These are phyloP conservation scores for Incumbomyces lentus DNA, from an alignment of 2,329 filamentous ascomycete species.

Conservation along the genomic window DNA sequence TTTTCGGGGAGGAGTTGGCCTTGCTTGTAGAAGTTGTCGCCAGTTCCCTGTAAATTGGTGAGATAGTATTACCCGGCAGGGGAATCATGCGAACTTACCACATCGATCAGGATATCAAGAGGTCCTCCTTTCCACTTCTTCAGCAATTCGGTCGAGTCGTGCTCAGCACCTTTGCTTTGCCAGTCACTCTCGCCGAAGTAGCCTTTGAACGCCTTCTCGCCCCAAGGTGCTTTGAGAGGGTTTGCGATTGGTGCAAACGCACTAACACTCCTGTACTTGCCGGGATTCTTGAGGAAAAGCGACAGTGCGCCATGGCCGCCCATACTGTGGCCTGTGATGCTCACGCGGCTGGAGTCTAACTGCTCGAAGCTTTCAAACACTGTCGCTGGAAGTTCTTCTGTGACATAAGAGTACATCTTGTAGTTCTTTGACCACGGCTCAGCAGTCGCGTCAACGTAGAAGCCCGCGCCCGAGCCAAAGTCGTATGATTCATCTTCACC, in stretches of 20 bases:
- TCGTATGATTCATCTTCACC: slow-evolving; percentile 85
- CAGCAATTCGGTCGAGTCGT: slow-evolving; percentile 86
- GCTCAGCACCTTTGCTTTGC: slow-evolving; percentile 65
- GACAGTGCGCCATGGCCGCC: slow-evolving; percentile 92
- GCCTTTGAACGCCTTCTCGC: slow-evolving; percentile 84
- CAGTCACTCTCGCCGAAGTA: slow-evolving; percentile 71
- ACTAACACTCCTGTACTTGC: slow-evolving; percentile 76
- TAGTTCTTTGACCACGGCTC: slow-evolving; percentile 69
- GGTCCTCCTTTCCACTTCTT: slow-evolving; percentile 59
- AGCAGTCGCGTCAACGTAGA: slow-evolving; percentile 81
- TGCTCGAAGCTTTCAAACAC: slow-evolving; percentile 63
- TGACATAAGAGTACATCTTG: slow-evolving; percentile 90
- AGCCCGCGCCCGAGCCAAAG: slow-evolving; percentile 84
- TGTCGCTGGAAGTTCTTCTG: slow-evolving; percentile 69
- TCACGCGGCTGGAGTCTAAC: slow-evolving; percentile 61
- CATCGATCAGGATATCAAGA: slow-evolving; percentile 75
- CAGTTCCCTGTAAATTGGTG: slow-evolving; percentile 55
- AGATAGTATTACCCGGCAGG: not conserved
- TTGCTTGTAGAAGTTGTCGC: slow-evolving; percentile 94
- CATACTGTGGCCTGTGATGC: slow-evolving; percentile 93
- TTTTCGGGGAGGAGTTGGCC: slow-evolving; percentile 90
- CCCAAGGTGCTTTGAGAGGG: slow-evolving; percentile 79
- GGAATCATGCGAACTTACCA: slow-evolving; percentile 42
- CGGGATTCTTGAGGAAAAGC: slow-evolving; percentile 82
- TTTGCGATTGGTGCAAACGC: slow-evolving; percentile 88